Base-by-base conservation (phyloP, 495 filamentous ascomycete species). In the Recurvomyces mirabilis region DNA sequence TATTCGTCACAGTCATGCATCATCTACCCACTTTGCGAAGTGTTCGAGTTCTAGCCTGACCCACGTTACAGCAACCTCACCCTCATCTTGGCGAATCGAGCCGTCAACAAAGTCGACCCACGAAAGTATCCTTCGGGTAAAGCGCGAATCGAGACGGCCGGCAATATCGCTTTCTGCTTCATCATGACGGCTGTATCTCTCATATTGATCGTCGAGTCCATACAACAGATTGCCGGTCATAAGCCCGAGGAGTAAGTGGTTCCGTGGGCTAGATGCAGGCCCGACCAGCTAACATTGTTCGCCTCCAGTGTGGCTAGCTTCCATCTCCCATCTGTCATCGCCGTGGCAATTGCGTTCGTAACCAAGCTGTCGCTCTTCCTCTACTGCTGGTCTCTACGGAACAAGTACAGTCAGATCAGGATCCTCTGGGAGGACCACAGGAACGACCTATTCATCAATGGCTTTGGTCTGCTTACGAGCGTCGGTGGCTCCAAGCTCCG, bases 151-250 rank as follows among this genome's bases (percentile, higher is more conserved):
- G 91, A 98, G 64, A 96, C 87, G 4, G 85, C 87, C 1, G 91
- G 91, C 34, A 98, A 96, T 57, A 96, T 98, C 53, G 77, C 81
- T 49, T 98, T 98, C 70, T 94, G 89, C 65, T 94, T 93, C 66
- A 71, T 98, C 54, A 98, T 98, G 91, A 83, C 76, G 35, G 68
- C 84, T 34, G 89, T 98, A 14, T 94, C 87, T 2, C 70, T 84
- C 51, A 84, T 96, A 61, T 71, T 98, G 18, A 86, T 98, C 48
- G 87, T 89, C 31, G 81, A 94, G 60, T 87, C 87, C 0, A 67
- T 75, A 21, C 71, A 78, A 18, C 81, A 93, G 26, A 67, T 98
- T 6, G 68, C 60, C 10, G 54, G 39, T 4, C 61, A 60, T n/a
- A 56, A 51, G 13, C 15, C 24, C 18, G 38, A 56, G 14, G 65